Conservation (phyloP, 495 filamentous ascomycete species). For the Xylaria flabelliformis region DNA sequence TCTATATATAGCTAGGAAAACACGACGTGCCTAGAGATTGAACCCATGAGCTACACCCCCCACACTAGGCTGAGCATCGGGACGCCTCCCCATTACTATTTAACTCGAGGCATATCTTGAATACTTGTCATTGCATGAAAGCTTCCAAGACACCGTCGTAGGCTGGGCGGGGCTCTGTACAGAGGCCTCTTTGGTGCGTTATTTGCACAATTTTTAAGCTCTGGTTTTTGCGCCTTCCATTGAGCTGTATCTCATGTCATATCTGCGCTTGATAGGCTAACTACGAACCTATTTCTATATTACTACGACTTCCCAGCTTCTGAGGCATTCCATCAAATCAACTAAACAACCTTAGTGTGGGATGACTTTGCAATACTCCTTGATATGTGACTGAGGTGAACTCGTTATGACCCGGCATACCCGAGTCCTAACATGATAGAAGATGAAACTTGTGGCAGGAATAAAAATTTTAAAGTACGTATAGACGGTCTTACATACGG, state of each 20-base stretch:
- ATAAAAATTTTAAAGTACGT: background rate
- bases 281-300: background rate
- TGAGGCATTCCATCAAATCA: background rate
- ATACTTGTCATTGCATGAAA: background rate
- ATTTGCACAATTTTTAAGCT: background rate
- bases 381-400: background rate
- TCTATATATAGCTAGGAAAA: conserved; percentile 1
- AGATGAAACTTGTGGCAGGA: background rate
- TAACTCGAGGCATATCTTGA: background rate
- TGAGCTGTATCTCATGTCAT: background rate
- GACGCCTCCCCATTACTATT: background rate
- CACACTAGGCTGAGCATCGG: background rate
- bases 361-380: background rate
- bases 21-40: background rate
- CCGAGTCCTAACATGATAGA: background rate
- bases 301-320: background rate
- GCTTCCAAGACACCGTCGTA: background rate
- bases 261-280: background rate
- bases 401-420: background rate
- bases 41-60: background rate
- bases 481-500: background rate
- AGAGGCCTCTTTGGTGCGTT: background rate
- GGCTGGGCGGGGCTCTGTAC: background rate
- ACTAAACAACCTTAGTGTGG: background rate
- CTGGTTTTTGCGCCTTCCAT: background rate